Evolutionary conservation across 2,329 filamentous ascomycete species (phyloP), one percentile per base, ranked within the genome.

Genomic region (Neofusicoccum kwambonambiense): DNA sequence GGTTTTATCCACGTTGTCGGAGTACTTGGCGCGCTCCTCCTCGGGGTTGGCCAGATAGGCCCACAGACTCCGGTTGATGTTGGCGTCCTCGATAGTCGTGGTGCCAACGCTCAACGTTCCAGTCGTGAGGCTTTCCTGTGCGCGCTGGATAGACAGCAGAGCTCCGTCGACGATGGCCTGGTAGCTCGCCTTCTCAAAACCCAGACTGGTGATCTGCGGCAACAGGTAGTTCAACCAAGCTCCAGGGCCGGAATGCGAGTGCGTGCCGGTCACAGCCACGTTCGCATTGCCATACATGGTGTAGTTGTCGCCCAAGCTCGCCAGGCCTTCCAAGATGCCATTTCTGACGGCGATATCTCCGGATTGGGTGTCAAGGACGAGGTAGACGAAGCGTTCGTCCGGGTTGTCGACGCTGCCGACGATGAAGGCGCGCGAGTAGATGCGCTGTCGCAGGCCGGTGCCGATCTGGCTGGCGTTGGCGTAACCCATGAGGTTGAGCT

Each of bases 151-250:
- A 1, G 93, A 96, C 1, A 92, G 80, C 1, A 97, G 74, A 1
- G 92, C 89, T 1, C 94, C 94, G 70, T 95, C 88, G 0, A 98
- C 92, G 67, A 98, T 92, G 34, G 94, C 93, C 68, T 89, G 85
- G 73, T 96, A 96, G 71, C 91, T 96, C 76, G 96, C 91, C 72
- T 88, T 87, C 77, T 92, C 86, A 71, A 97, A 97, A 0, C 94
- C 94, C 65, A 90, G 84, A 72, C 89, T 93, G 0, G 94, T 95
- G 68, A 98, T 90, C 74, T 97, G 93, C 7, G 93, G 94, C 5
- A 97, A 83, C 9, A 98, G 84, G 74, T 97, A 98, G 78, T 98
- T 98, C 75, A 96, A 83, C 92, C 93, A 98, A 5, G 90, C 94
- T 2, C 91, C 94, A 0, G 94, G 93, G 0, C 93, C 94, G 27